These are phyloP conservation scores for Aspergillus nanangensis DNA, from an alignment of 495 filamentous ascomycete species.

Conservation along the genomic window DNA sequence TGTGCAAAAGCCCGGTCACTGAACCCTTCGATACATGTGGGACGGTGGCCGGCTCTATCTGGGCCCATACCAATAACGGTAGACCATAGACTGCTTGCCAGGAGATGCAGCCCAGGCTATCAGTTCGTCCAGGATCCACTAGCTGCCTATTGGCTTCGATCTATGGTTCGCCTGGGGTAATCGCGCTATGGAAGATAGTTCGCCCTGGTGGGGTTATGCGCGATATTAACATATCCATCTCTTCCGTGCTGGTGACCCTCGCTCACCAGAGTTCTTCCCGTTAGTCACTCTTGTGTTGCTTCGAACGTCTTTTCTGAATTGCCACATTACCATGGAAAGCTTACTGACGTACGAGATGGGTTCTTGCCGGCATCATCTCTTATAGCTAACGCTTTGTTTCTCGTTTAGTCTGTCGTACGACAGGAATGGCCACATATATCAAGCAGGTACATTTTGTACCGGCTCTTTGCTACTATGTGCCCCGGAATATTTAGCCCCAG, in stretches of 20 bases:
- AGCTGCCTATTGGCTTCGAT: neutral
- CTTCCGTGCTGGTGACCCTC: neutral
- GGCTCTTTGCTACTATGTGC: neutral
- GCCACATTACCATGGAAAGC: neutral
- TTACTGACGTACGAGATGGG: neutral
- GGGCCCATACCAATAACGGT: neutral
- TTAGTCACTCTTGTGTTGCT: neutral
- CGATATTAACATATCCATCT: neutral
- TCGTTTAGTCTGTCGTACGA: neutral
- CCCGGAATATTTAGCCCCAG: neutral
- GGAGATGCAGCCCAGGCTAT: neutral
- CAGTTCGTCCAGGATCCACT: neutral
- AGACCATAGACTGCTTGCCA: neutral
- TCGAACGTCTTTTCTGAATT: neutral
- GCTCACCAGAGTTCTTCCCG: neutral
- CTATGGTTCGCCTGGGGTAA: neutral
- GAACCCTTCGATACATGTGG: neutral
- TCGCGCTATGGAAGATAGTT: neutral
- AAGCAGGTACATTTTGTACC: neutral
- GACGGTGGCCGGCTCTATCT: neutral
- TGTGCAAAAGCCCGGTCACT: neutral
- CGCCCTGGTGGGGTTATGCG: neutral
- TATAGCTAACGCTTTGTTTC: neutral
- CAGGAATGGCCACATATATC: neutral
- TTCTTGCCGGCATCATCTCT: neutral